Evolutionary conservation across 768 basidiomycete species (phyloP).

Genomic region (Leucosporidium scottii): DNA sequence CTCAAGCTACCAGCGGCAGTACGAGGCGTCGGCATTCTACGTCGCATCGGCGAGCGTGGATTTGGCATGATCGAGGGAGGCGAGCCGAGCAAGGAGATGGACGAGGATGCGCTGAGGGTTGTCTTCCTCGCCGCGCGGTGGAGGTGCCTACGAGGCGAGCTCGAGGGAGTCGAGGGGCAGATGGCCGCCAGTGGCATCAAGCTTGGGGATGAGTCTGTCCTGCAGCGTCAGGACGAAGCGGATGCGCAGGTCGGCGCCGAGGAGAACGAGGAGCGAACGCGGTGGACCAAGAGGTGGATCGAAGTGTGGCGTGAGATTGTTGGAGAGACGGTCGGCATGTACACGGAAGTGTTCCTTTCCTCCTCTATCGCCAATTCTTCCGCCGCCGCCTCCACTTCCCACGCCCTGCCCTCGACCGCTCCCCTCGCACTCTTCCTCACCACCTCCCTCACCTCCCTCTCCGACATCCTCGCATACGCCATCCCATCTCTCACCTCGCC

Average conservation of each 20-base stretch:
- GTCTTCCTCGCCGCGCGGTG: slow-evolving; percentile 35
- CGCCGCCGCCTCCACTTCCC: background rate
- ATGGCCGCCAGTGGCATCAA: slow-evolving; percentile 21
- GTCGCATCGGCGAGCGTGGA: slow-evolving; percentile 22
- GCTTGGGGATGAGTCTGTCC: background rate
- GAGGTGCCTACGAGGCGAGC: slow-evolving; percentile 32
- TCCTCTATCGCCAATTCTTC: background rate
- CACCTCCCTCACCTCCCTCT: slow-evolving; percentile 43
- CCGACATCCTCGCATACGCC: slow-evolving; percentile 49
- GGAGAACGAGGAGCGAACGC: slow-evolving; percentile 40
- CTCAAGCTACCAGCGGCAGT: slow-evolving; percentile 38
- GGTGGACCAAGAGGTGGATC: slow-evolving; percentile 45
- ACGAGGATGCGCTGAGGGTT: slow-evolving; percentile 34
- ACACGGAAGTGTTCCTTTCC: slow-evolving; percentile 43
- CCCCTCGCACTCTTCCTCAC: slow-evolving; percentile 59
- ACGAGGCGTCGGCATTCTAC: slow-evolving; percentile 27
- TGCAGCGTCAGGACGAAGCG: background rate
- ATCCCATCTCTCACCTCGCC: slow-evolving; percentile 51
- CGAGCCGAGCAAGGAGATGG: slow-evolving; percentile 6
- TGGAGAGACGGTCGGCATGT: slow-evolving; percentile 47
- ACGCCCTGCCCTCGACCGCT: slow-evolving; percentile 31
- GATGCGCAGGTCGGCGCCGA: slow-evolving; percentile 14
- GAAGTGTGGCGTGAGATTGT: slow-evolving; percentile 47
- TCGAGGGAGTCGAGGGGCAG: slow-evolving; percentile 28
- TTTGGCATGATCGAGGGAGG: background rate